phyloP scores from a whole-genome alignment of 148 eudicot species.

The Camellia lanceoleosa region DNA sequence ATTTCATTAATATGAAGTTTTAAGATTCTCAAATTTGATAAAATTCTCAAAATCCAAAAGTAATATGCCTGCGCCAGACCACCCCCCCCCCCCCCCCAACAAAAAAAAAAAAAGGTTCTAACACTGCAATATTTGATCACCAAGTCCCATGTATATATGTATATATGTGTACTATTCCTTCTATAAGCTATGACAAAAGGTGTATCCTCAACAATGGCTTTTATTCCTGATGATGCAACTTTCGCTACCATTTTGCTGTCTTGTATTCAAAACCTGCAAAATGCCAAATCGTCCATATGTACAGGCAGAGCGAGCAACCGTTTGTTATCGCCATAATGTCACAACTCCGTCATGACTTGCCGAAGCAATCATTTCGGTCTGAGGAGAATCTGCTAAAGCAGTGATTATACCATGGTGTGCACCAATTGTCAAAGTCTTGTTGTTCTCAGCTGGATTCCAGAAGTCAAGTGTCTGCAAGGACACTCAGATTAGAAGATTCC shows the following conservation, averaged over 20 bases:
- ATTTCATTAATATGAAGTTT: too few relatives aligned
- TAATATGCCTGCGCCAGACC: too few relatives aligned
- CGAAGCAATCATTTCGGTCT: constrained; percentile 41
- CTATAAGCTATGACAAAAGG: not conserved
- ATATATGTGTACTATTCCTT: not conserved
- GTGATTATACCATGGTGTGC: constrained; percentile 37
- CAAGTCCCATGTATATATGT: not conserved
- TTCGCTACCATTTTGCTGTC: not conserved
- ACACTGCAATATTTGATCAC: not conserved
- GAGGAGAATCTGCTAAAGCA: constrained; percentile 36
- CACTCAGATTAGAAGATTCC: not conserved
- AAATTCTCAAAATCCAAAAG: constrained; percentile 2
- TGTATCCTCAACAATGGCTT: not conserved
- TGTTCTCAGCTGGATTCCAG: constrained; percentile 44
- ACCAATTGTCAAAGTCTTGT: constrained; percentile 12
- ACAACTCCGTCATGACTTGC: constrained; percentile 44
- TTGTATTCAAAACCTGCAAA: not conserved
- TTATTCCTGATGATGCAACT: constrained; percentile 3
- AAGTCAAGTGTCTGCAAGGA: constrained; percentile 37
- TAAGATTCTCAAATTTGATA: not conserved
- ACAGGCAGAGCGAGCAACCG: not conserved
- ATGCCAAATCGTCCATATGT: not conserved
- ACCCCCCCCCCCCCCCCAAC: too few relatives aligned
- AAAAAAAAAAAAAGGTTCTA: not conserved
- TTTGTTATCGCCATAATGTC: constrained; percentile 40